Base-by-base conservation (phyloP, 352 stramenopile species). In the Globisporangium camurandrum region DNA sequence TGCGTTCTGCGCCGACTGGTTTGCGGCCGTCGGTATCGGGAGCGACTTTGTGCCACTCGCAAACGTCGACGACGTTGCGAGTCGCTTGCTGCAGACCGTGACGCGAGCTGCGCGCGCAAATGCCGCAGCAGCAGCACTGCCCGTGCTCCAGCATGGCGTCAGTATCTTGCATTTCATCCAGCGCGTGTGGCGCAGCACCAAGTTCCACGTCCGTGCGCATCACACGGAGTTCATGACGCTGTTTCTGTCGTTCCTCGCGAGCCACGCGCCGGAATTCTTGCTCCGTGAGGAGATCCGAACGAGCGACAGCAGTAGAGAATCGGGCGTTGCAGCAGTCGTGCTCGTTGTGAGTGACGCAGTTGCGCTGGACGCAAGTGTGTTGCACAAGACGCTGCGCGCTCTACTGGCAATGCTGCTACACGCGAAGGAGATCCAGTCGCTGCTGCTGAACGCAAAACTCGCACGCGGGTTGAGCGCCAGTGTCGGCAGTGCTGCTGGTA, bases 91-190 rank as follows among this genome's bases (percentile, higher is more conserved):
- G n/a, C 69, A 84, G 20, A 69, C 66, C 10, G 46, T 84, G 17
- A 84, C 71, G 3, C 60, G 74, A 37, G 42, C 88, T 23, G 75
- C 69, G 24, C 61, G 47, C 19, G 37, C 51, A 8, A 72, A 84
- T 40, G 77, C 75, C 27, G 66, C 62, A 17, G 67, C 67, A 0
- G 63, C 81, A 11, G 76, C 59, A 0, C 64, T 62, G 4, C 59
- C 67, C 19, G 44, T 85, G 33, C 51, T 88, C 17, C 61, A 61
- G 3, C 50, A 67, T 31, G 67, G 67, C 26, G 43, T 75, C 14
- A 57, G 60, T 4, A 55, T 88, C 34, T 27, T 89, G 20, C 68
- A 84, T 27, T 92, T 71, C 54, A 74, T 88, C 54, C 75, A 71
- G 46, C 62, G 71, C 16, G 72, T 71, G 6, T 90, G 80, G 55